These are phyloP conservation scores for Cocos nucifera DNA, from an alignment of 176 grass and related monocot species.

Conservation along the genomic window DNA sequence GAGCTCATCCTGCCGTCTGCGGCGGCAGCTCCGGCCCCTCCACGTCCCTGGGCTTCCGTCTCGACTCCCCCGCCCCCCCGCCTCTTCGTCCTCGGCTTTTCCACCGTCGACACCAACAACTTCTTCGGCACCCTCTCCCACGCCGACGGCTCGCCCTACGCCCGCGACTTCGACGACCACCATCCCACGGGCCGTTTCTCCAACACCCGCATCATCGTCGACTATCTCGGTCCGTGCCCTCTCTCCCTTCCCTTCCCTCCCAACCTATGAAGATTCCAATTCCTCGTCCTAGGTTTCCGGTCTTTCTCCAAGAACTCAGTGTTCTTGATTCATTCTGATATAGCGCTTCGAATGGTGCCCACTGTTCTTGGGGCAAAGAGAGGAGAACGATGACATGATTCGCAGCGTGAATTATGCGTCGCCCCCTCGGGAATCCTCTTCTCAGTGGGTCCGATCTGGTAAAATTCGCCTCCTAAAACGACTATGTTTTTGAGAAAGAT, in stretches of 20 bases:
- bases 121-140: conserved; percentile 59
- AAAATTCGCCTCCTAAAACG: neutral
- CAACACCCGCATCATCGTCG: conserved; percentile 69
- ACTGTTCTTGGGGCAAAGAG: conserved; percentile 50
- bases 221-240: conserved; percentile 43
- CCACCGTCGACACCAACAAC: conserved; percentile 86
- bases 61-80: conserved; percentile 30
- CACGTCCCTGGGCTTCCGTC: conserved; percentile 8
- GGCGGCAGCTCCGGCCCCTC: neutral
- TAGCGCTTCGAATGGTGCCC: conserved; percentile 51
- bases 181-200: conserved; percentile 72
- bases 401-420: conserved; percentile 34
- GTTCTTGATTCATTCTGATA: neutral
- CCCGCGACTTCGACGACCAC: conserved; percentile 60
- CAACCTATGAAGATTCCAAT: too few species aligned
- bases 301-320: neutral
- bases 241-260: neutral
- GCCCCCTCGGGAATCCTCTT: conserved; percentile 46
- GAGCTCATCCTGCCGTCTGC: neutral
- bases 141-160: conserved; percentile 50
- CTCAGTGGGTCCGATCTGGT: conserved; percentile 66
- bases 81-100: conserved; percentile 66
- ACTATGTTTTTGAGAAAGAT: neutral
- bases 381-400: conserved; percentile 27
- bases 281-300: too few species aligned